Base-by-base conservation (phyloP, 768 basidiomycete species). In the Tylopilus intermedius region DNA sequence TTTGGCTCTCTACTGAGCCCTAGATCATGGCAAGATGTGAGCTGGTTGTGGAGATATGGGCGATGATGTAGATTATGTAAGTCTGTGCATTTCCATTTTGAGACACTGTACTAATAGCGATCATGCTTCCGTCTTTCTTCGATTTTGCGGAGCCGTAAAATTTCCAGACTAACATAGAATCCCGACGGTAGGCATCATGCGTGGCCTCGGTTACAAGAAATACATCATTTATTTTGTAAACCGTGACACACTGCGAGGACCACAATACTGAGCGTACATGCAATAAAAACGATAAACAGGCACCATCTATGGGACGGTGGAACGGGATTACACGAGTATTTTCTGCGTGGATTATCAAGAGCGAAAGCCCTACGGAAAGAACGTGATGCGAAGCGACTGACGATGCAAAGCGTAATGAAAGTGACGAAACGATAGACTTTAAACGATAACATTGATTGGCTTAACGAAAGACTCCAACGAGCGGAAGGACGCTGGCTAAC, bases 221-320 rank as follows among this genome's bases (percentile, higher is more conserved):
- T 62, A 64, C 53, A 62, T 5, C 58, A 47, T 22, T 29, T 62
- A 49, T 50, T 43, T 38, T 30, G 9, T 24, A 4, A 24, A 24
- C 24, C 24, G 24, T 22, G 15, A 51, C 47, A 58, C 39, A 29
- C 15, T 46, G 32, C 47, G 26, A 26, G 27, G 46, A 49, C 37
- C 27, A 62, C 49, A 53, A 55, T 53, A 63, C 54, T 24, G 51
- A 22, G 15, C 13, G 11, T 57, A 63, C 57, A 58, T 49, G 42
- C 54, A 58, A 56, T 61, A 49, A 47, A 59, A 18, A 53, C 48
- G 44, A 55, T 32, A 45, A 54, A 46, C 10, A 9, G 46, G 54
- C 11, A 47, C 45, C 47, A 62, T 64, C 61, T 62, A 52, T 51
- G 46, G 50, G 30, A 49, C 54, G 50, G 41, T 42, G 38, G 50